phyloP scores from a whole-genome alignment of 2,329 filamentous ascomycete genomes.

The Xylariaceae sp. region DNA sequence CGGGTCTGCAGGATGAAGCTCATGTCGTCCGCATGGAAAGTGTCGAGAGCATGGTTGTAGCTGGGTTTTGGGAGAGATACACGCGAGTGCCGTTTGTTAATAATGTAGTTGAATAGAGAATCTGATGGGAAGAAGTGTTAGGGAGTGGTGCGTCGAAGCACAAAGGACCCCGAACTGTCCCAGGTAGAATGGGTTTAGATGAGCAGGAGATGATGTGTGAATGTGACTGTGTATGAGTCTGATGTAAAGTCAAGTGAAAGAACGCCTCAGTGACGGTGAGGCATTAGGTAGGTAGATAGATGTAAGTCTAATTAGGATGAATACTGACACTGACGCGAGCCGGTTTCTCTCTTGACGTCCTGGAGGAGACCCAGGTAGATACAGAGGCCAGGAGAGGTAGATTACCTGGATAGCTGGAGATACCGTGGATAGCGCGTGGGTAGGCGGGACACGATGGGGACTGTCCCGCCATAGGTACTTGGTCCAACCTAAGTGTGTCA shows the following conservation, averaged over 20 bases:
- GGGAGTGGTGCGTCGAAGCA: neutral
- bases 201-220: neutral
- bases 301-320: no score
- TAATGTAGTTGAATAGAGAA: neutral
- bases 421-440: neutral
- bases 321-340: neutral
- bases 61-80: no score
- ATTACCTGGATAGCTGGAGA: no score
- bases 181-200: neutral
- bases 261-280: neutral
- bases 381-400: no score
- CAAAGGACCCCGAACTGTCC: neutral
- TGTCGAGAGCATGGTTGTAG: no score
- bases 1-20: conserved; percentile 27
- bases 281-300: no score
- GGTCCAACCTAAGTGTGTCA: conserved; percentile 16
- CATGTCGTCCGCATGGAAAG: conserved; percentile 24
- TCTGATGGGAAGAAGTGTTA: neutral
- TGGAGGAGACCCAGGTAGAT: neutral
- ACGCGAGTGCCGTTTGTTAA: no score
- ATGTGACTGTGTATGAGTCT: neutral
- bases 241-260: neutral
- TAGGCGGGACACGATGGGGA: neutral
- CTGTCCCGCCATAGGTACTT: no score
- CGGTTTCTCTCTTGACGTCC: neutral